Evolutionary conservation across 2,329 filamentous ascomycete genomes (phyloP), one percentile per base, ranked within the genome.

Genomic region (Diaporthe capsici): DNA sequence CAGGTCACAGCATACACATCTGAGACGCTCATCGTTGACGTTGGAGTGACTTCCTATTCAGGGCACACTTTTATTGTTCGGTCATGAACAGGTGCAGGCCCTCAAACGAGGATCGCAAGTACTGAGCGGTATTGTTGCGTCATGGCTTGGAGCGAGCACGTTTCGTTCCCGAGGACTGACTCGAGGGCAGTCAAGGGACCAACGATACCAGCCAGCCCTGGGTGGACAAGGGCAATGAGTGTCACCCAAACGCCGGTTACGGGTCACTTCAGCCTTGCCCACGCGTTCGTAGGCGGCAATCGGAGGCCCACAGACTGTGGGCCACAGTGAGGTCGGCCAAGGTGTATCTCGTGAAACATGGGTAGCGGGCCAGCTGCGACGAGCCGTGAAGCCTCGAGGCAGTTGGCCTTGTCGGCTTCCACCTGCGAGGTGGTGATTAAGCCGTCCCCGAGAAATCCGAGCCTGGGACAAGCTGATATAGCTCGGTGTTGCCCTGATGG

Each of bases 91-190:
- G 12, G 15, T 39, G 13, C 49, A 55, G 7, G 12, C 22, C 22
- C 31, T 68, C 34, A 20, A 39, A 47, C 34, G 34, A 70, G 22
- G 13, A 51, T 47, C 65, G 31, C 65, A 51, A 15, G 10, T 8
- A 25, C 58, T 61, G 37, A 61, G 28, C 28, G 34, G 15, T 22
- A 31, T 28, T 42, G 49, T 70, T 70, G 65, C 65, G 65, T 70
- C 65, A 70, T 70, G 65, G 47, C 34, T n/a, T 55, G 65, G 25
- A 53, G 49, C 65, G 42, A 55, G 65, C 65, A 70, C 65, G 65
- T 70, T 68, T 55, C 49, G 65, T 20, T 70, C 22, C 34, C 12
- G 49, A 55, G n/a, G 49, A 70, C 65, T 70, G 65, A 70, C 65
- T 70, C 65, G 65, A 70, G 49, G 47, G n/a, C n/a, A 12, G 65